A percentile compares a stretch with the other conserved stretches of the same genome.
phyloP scores from a whole-genome alignment of 1,284 basidiomycete genomes.

The Hemileia vastatrix region DNA sequence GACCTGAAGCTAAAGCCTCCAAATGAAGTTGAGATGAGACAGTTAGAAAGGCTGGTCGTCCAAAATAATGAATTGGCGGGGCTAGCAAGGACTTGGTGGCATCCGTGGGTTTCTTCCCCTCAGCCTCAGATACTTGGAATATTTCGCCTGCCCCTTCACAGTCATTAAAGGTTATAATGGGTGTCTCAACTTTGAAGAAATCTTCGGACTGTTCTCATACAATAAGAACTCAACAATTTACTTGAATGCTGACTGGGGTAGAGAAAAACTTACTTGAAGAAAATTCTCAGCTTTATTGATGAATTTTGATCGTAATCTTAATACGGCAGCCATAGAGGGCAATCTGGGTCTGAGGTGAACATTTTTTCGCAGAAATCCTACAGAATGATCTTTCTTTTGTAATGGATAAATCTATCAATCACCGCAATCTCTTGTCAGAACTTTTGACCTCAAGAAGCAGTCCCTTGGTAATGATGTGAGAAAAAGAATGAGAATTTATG shows the following conservation, averaged over 20 bases:
- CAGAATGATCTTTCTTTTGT: conserved; percentile 12
- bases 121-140: conserved; percentile 54
- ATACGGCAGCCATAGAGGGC: conserved; percentile 57
- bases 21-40: conserved; percentile 93
- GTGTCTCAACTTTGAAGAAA: conserved; percentile 71
- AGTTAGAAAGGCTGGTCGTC: conserved; percentile 69
- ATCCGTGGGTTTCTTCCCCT: background rate
- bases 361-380: conserved; percentile 5
- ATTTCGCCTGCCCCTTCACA: conserved; percentile 97
- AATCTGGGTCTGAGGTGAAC: conserved; percentile 75
- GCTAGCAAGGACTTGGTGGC: background rate
- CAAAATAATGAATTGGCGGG: conserved; percentile 49
- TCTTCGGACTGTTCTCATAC: too few species aligned
- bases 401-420: conserved; percentile 16
- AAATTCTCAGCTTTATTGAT: conserved; percentile 9
- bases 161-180: conserved; percentile 79
- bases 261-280: too few species aligned
- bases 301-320: conserved; percentile 57
- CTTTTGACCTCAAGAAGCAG: too few species aligned
- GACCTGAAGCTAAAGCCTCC: conserved; percentile 68
- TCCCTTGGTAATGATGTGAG: too few species aligned
- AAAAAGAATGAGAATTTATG: too few species aligned
- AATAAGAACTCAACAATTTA: too few species aligned
- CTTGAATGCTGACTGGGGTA: too few species aligned
- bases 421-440: too few species aligned